Percentiles rank a stretch among this genome's conserved stretches.
phyloP scores from a whole-genome alignment of 257 asterid species.

The Cynanchum wilfordii region DNA sequence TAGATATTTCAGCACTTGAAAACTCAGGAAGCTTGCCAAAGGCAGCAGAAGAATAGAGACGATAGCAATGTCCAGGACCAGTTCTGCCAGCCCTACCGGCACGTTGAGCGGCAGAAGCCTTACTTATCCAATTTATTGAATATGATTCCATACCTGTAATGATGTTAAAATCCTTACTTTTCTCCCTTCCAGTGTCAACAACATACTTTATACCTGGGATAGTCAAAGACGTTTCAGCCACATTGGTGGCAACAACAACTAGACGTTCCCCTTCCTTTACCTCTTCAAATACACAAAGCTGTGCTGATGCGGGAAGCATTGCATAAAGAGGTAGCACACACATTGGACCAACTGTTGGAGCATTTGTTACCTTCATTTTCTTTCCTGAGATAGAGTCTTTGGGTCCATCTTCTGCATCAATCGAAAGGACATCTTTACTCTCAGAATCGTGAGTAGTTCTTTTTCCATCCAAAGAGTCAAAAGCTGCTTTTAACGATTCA shows the following conservation, averaged over 20 bases:
- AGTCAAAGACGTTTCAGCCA: constrained; percentile 96
- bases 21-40: constrained; percentile 62
- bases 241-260: constrained; percentile 90
- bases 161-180: constrained; percentile 71
- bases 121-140: constrained; percentile 91
- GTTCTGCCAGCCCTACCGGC: constrained; percentile 98
- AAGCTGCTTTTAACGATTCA: constrained; percentile 68
- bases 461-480: constrained; percentile 58
- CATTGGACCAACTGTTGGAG: constrained; percentile 42
- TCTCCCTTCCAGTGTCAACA: constrained; percentile 93
- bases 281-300: constrained; percentile 83
- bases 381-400: constrained; percentile 24
- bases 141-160: constrained; percentile 77
- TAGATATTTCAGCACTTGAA: constrained; percentile 75
- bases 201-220: constrained; percentile 92
- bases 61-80: constrained; percentile 96
- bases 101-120: constrained; percentile 96
- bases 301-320: constrained; percentile 94
- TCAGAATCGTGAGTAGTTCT: constrained; percentile 25
- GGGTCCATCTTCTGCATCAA: constrained; percentile 27
- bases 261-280: constrained; percentile 74
- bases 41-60: constrained; percentile 89
- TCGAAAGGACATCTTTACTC: constrained; percentile 21
- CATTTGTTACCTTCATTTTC: constrained; percentile 24
- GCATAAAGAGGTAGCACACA: constrained; percentile 82